Base-by-base conservation (phyloP, 2,329 filamentous ascomycete genomes). In the Paramyrothecium sp. region DNA sequence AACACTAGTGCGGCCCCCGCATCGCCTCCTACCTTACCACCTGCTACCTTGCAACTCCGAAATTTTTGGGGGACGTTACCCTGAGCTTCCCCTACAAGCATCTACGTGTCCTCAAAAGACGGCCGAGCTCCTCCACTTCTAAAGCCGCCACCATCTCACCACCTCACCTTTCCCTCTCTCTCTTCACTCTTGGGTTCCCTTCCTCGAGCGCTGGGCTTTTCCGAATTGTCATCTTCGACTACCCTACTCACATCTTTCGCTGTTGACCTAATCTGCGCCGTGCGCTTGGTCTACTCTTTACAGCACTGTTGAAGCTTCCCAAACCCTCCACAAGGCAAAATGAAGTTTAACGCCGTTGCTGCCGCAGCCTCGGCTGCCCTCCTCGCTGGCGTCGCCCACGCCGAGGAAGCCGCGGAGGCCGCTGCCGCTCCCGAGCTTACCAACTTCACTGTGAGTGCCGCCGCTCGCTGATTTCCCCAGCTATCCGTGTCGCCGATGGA, bases 311-410 rank as follows among this genome's bases (percentile, higher is more conserved):
- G 51, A 54, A 64, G 54, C 61, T 64, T 56, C 53, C 58, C 38
- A 58, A 57, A 63, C 72, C 93, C 92, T 89, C 58, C 60, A 52
- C 55, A n/a, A 53, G 17, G 54, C 82, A 87, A 71, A 72, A 96
- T 96, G 92, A 91, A 89, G 86, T 87, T 96, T 78, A 89, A 90
- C 79, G 81, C 89, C 74, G 86, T 89, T 71, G 85, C 92, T 69
- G 89, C 89, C 65, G 86, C 89, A 65, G 84, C 89, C 71, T 89
- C 91, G 73, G 89, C 90, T 69, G 86, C 90, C 60, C 62, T 92
- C 65, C 76, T 90, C 71, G 89, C 88, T 65, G 84, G 87, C 73
- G 85, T 86, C 65, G 88, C 88, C 70, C 83, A 86, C 64, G 85
- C 87, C 62, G 89, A 90, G 63, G 86, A 90, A 63, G 79, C 82